These are phyloP conservation scores for Cystoderma amianthinum DNA, from an alignment of 768 basidiomycete genomes.

Conservation along the genomic window DNA sequence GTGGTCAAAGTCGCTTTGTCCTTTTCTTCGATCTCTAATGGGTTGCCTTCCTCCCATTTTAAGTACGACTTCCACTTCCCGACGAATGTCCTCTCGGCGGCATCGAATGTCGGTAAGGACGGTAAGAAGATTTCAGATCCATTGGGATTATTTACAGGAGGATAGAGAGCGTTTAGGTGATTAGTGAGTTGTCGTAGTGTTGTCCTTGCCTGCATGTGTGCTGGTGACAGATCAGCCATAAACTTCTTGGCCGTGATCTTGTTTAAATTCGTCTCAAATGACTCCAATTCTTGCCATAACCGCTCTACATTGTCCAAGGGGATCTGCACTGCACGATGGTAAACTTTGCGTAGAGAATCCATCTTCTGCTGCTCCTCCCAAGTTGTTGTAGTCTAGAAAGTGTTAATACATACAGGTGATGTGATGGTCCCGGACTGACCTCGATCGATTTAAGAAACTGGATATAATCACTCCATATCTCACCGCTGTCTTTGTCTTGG, in stretches of 20 bases:
- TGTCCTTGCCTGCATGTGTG: conserved; percentile 92
- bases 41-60: conserved; percentile 94
- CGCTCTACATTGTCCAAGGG: conserved; percentile 90
- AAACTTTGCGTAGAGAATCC: conserved; percentile 86
- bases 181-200: conserved; percentile 76
- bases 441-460: conserved; percentile 78
- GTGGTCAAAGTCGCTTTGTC: conserved; percentile 60
- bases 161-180: conserved; percentile 60
- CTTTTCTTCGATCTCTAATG: conserved; percentile 84
- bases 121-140: conserved; percentile 56
- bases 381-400: conserved; percentile 54
- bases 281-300: conserved; percentile 90
- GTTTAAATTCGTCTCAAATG: conserved; percentile 86
- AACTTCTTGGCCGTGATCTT: conserved; percentile 96
- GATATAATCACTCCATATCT: conserved; percentile 94
- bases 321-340: conserved; percentile 90
- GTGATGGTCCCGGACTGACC: conserved; percentile 31
- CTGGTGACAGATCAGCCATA: conserved; percentile 84
- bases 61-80: conserved; percentile 88
- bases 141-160: conserved; percentile 24
- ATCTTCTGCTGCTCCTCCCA: conserved; percentile 97
- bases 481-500: conserved; percentile 86
- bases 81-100: conserved; percentile 67
- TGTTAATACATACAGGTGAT: background rate
- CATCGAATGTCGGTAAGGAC: conserved; percentile 63